Conservation (phyloP, 2,329 filamentous ascomycete species). For the Trichoderma brevicompactum region DNA sequence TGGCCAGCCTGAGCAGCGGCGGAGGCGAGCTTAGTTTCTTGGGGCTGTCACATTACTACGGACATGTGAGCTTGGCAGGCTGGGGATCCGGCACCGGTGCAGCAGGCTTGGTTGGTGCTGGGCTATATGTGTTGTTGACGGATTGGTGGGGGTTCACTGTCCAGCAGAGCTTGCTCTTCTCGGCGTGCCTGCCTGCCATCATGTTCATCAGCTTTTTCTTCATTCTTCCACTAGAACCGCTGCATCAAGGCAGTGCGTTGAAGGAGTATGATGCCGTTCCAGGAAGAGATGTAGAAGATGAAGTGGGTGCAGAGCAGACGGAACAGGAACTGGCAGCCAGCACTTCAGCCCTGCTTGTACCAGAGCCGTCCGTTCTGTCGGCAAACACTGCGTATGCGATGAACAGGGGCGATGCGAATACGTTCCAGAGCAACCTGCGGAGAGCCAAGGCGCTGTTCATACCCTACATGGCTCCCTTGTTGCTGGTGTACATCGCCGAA, state of each 20-base stretch:
- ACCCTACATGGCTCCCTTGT: slow-evolving; percentile 83
- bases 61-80: slow-evolving; percentile 79
- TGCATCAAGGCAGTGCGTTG: slow-evolving; percentile 52
- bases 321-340: slow-evolving; percentile 43
- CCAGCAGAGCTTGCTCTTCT: slow-evolving; percentile 72
- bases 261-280: slow-evolving; percentile 61
- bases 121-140: slow-evolving; percentile 84
- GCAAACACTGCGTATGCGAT: slow-evolving; percentile 33
- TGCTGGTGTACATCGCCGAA: slow-evolving; percentile 93
- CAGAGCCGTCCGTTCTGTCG: slow-evolving; percentile 43
- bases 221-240: slow-evolving; percentile 68
- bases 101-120: slow-evolving; percentile 83
- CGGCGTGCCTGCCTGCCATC: slow-evolving; percentile 76
- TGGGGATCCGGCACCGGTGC: slow-evolving; percentile 94
- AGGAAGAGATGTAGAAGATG: slow-evolving; percentile 47
- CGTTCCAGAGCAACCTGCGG: slow-evolving; percentile 59
- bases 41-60: slow-evolving; percentile 91
- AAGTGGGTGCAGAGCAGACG: slow-evolving; percentile 41
- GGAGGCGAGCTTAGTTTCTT: slow-evolving; percentile 90
- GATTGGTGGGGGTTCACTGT: slow-evolving; percentile 78
- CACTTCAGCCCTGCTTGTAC: slow-evolving; percentile 55
- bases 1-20: slow-evolving; percentile 85
- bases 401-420: slow-evolving; percentile 38
- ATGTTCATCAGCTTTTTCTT: slow-evolving; percentile 89
- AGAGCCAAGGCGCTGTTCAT: slow-evolving; percentile 73